Percentiles rank a stretch among this genome's conserved stretches.
phyloP scores from a whole-genome alignment of 2,329 filamentous ascomycete species.

The Pseudogymnoascus sp. region DNA sequence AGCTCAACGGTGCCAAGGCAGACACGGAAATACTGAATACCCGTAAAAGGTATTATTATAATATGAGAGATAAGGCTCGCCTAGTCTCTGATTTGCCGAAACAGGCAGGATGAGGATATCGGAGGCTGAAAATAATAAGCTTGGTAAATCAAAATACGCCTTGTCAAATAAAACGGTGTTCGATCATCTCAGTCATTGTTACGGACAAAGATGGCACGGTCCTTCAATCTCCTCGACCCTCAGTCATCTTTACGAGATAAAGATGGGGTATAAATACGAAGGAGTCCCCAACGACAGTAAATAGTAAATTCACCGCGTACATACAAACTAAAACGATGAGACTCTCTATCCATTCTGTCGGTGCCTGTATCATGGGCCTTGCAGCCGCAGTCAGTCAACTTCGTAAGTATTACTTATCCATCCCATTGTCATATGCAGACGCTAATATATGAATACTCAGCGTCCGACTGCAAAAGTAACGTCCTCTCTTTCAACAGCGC shows the following conservation, averaged over 20 bases:
- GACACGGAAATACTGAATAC: no score
- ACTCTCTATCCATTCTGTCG: neutral
- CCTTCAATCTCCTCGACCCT: neutral
- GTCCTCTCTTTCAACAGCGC: neutral
- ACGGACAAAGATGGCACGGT: neutral
- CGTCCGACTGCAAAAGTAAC: neutral
- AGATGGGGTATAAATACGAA: neutral
- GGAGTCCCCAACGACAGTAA: neutral
- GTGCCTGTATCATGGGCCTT: neutral
- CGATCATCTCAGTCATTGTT: neutral
- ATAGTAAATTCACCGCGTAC: neutral
- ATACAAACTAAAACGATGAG: neutral
- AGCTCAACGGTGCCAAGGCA: no score
- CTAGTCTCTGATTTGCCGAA: no score
- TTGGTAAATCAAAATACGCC: neutral
- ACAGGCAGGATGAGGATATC: no score
- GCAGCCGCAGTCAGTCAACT: neutral
- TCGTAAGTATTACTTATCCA: neutral
- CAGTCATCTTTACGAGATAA: conserved; percentile 1
- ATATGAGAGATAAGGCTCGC: no score
- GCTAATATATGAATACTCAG: neutral
- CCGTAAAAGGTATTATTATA: no score
- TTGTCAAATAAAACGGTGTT: no score
- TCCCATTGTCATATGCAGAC: neutral
- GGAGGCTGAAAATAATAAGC: no score